Percentiles rank a stretch among this genome's conserved stretches.
These are phyloP conservation scores for Solanum tacnaense DNA, from an alignment of 257 asterid species.

Conservation along the genomic window DNA sequence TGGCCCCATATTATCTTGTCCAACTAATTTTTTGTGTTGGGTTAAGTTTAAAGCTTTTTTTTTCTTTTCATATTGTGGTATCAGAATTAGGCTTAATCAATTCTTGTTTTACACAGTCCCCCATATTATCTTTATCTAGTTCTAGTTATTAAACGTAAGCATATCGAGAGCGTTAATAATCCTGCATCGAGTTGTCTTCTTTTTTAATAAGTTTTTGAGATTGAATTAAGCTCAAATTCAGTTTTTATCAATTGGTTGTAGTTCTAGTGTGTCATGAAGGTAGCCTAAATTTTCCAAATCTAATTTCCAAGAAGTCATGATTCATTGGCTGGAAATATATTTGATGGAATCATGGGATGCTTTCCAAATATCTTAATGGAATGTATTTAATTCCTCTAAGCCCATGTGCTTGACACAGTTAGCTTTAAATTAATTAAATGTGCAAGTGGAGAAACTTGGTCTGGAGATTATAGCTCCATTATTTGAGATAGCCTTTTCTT, in stretches of 20 bases:
- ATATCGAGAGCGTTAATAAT: background rate
- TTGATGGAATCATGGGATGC: background rate
- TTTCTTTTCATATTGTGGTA: background rate
- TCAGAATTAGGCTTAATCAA: background rate
- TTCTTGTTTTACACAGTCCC: background rate
- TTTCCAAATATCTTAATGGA: background rate
- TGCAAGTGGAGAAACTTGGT: background rate
- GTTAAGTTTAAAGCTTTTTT: background rate
- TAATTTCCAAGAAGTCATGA: background rate
- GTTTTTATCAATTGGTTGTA: background rate
- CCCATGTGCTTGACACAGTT: background rate
- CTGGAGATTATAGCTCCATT: background rate
- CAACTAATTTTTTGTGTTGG: background rate
- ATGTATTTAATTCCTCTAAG: background rate
- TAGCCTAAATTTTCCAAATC: background rate
- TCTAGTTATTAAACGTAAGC: background rate
- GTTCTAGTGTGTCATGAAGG: background rate
- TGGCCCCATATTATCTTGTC: background rate
- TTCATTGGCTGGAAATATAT: background rate
- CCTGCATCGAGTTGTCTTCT: background rate
- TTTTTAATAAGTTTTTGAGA: background rate
- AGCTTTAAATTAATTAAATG: background rate
- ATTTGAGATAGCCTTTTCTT: background rate
- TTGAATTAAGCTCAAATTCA: background rate
- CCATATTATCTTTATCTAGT: background rate